Evolutionary conservation across 306 rosid genomes (phyloP).

Genomic region (Citrullus mucosospermus): DNA sequence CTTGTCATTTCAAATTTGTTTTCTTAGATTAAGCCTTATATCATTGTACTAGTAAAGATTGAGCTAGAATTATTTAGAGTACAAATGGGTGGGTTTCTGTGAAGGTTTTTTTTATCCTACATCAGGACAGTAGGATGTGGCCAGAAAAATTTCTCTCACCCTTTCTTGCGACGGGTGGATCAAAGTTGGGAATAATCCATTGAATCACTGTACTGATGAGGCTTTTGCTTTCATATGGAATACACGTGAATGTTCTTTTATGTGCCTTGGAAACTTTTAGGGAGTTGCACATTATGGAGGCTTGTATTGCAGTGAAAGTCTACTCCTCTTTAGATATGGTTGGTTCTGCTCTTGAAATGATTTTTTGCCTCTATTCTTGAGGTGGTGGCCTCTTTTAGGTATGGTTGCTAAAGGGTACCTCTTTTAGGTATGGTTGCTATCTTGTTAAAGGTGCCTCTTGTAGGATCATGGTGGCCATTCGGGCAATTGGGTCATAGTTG

Average conservation of each 20-base stretch:
- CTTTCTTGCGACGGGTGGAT: background rate
- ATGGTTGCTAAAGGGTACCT: background rate
- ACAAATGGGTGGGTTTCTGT: background rate
- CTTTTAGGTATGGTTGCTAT: background rate
- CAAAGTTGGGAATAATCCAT: background rate
- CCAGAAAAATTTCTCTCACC: background rate
- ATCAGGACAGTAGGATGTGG: background rate
- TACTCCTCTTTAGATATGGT: background rate
- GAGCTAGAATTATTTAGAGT: background rate
- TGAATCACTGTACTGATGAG: background rate
- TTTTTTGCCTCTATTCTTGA: background rate
- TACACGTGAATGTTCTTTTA: background rate
- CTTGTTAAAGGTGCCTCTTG: too few relatives aligned
- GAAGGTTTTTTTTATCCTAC: background rate
- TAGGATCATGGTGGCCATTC: too few relatives aligned
- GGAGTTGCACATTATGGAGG: background rate
- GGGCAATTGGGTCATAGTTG: too few relatives aligned
- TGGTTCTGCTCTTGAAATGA: background rate
- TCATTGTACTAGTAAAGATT: background rate
- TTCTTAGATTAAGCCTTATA: background rate
- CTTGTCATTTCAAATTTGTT: too few relatives aligned
- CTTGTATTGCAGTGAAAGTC: background rate
- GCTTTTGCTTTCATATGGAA: background rate
- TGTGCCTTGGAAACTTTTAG: background rate
- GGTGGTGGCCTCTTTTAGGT: background rate